Evolutionary conservation across 192 early-diverging fungal genomes (phyloP), one percentile per base, ranked within the genome.

Genomic region (Linnemannia exigua): DNA sequence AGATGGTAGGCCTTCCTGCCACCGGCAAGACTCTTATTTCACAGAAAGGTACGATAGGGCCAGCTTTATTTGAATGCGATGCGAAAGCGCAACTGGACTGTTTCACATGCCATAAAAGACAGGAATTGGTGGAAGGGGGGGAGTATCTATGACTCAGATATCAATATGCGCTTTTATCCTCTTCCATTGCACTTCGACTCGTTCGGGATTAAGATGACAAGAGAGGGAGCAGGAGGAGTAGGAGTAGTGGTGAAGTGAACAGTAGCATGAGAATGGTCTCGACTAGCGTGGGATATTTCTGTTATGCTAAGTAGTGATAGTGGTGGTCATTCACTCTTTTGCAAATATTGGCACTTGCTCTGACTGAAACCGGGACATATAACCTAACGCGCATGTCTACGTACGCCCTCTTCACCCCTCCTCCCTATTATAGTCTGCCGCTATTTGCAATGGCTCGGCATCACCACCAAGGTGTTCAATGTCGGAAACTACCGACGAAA

Each of bases 401-500:
- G 22, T 74, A 38, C 44, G 8, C n/a, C 50, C 16, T 72, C 31
- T 22, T 71, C 71, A 38, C 41, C 5, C 80, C 67, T 48, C 73
- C 36, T 28, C 20, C 69, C 51, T 47, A 50, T 84, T 63, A 46
- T 79, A 96, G 94, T 96, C 33, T 94, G 96, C 74, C 95, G 98
- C 66, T 99, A 99, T 88, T 91, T 99, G 67, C 92, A 92, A 54
- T 99, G 99, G 99, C 90, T 99, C 51, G 96, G 99, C 15, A 95
- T 99, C 77, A 94, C 93, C 22, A 94, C 96, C 67, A 94, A 95
- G 80, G 97, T 99, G 47, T 99, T 99, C 90, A 99, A 99, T 79
- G 98, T 99, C 44, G 99, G 97, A 67, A 96, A 99, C 87, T 99
- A 99, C 89, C 95, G 98, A n/a, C 92, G 98, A 58, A 94, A 96